A percentile compares a stretch with the other conserved stretches of the same genome.
These are phyloP conservation scores for Wickerhamiella azymoides DNA, from an alignment of 805 yeast genomes.

Conservation along the genomic window DNA sequence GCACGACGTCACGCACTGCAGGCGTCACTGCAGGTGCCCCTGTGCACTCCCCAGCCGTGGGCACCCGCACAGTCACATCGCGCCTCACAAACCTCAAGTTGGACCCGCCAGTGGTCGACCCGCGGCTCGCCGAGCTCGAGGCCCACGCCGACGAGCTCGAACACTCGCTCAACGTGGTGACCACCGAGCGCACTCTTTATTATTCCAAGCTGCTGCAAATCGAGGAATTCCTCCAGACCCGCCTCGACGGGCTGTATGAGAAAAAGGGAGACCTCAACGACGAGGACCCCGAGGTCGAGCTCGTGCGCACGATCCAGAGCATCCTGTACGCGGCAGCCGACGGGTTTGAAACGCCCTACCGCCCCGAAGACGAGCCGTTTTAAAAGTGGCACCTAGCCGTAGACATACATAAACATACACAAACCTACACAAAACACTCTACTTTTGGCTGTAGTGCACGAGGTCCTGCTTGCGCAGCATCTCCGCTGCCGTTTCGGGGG, in stretches of 20 bases:
- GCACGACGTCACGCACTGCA: constrained; percentile 1
- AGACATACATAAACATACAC: too few relatives aligned
- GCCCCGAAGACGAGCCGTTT: constrained; percentile 18
- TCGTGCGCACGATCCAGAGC: constrained; percentile 52
- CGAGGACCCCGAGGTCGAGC: constrained; percentile 21
- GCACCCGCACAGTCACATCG: constrained; percentile 11
- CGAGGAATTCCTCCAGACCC: constrained; percentile 61
- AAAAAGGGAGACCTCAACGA: constrained; percentile 26
- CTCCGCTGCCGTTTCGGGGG: constrained; percentile 53
- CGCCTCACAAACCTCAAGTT: constrained; percentile 8
- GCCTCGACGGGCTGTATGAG: constrained; percentile 37
- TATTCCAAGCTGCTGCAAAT: constrained; percentile 80
- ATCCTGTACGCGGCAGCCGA: constrained; percentile 72
- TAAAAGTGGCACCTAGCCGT: too few relatives aligned
- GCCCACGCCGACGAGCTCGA: constrained; percentile 31
- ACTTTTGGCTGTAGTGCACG: constrained; percentile 10
- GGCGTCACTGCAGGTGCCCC: constrained; percentile 8
- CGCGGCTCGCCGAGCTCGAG: constrained; percentile 24
- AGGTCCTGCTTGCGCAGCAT: constrained; percentile 27
- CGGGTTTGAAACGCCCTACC: constrained; percentile 51
- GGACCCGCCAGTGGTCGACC: constrained; percentile 2
- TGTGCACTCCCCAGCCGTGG: constrained; percentile 12
- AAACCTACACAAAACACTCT: too few relatives aligned
- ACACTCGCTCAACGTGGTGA: constrained; percentile 49
- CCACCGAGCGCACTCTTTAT: constrained; percentile 72